Percentiles rank a stretch among this genome's conserved stretches.
Evolutionary conservation across 495 filamentous ascomycete species (phyloP).

Genomic region (Penicillium argentinense): DNA sequence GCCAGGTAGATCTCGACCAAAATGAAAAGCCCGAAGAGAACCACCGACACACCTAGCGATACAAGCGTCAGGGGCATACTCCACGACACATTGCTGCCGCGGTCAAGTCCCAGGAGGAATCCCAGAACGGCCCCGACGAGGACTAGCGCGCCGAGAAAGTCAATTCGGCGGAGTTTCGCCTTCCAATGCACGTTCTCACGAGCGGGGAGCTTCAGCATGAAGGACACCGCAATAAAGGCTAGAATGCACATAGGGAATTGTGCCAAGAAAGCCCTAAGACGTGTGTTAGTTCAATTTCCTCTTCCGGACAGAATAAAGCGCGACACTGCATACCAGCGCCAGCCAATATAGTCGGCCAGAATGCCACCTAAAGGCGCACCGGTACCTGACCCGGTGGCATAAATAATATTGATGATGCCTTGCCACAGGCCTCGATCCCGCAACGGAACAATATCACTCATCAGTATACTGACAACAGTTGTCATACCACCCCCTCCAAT

Average conservation of each 20-base stretch:
- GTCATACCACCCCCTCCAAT: constrained; percentile 88
- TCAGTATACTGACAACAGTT: constrained; percentile 71
- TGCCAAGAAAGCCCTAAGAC: constrained; percentile 63
- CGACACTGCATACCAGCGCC: constrained; percentile 65
- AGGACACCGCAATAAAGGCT: constrained; percentile 63
- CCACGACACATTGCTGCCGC: constrained; percentile 76
- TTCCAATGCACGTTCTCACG: constrained; percentile 57
- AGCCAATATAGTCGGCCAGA: constrained; percentile 73
- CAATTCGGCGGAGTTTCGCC: constrained; percentile 67
- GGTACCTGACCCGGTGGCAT: constrained; percentile 63
- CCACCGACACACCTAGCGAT: constrained; percentile 55
- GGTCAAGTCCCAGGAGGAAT: constrained; percentile 74
- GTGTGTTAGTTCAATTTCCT: too few relatives aligned
- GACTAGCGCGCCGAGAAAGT: constrained; percentile 73
- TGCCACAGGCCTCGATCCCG: constrained; percentile 80
- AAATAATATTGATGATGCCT: constrained; percentile 80
- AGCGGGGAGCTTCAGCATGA: constrained; percentile 62
- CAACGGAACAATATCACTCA: constrained; percentile 76
- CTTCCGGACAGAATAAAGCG: neutral
- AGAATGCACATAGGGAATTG: constrained; percentile 70
- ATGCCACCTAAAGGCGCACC: constrained; percentile 75
- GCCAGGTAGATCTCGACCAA: constrained; percentile 72
- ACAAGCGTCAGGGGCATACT: constrained; percentile 55
- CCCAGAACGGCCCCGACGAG: constrained; percentile 71
- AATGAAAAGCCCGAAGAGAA: constrained; percentile 67